These are phyloP conservation scores for Helianthus annuus DNA, from an alignment of 129 eudicot species.

Conservation along the genomic window HanXRQr2.0-SUNRISE NC_035436.2:196498603-196499102, in stretches of 20 bases:
- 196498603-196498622: conserved; percentile 38
- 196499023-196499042: conserved; percentile 28
- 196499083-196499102: conserved; percentile 84
- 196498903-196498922: conserved; percentile 60
- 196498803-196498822: conserved; percentile 53
- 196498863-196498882: conserved; percentile 62
- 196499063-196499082: conserved; percentile 90
- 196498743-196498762: conserved; percentile 79
- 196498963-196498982: conserved; percentile 87
- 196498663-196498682: conserved; percentile 76
- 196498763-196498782: conserved; percentile 75
- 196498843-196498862: conserved; percentile 74
- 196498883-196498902: conserved; percentile 51
- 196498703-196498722: conserved; percentile 68
- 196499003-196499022: conserved; percentile 11
- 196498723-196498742: conserved; percentile 64
- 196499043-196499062: conserved; percentile 64
- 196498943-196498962: conserved; percentile 94
- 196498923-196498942: conserved; percentile 79
- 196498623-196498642: conserved; percentile 58
- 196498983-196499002: conserved; percentile 51
- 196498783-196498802: conserved; percentile 59
- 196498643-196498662: conserved; percentile 75
- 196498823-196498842: conserved; percentile 79
- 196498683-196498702: conserved; percentile 72